phyloP scores from a whole-genome alignment of 192 early-diverging fungal species.

The Cetraspora pellucida region DNA sequence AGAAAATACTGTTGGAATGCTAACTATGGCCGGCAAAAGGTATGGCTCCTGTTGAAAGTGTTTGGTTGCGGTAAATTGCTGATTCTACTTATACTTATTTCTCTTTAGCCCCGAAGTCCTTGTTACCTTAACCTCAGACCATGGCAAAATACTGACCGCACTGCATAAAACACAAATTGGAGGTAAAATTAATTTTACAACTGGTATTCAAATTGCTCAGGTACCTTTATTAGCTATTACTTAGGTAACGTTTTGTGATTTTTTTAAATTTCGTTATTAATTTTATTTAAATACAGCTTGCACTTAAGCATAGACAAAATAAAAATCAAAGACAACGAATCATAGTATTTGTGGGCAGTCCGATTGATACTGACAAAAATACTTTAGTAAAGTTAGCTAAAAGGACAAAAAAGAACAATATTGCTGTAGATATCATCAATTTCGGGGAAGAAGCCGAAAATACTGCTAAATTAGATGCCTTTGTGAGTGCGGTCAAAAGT shows the following conservation, averaged over 20 bases:
- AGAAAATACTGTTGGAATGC: constrained; percentile 93
- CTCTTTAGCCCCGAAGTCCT: constrained; percentile 81
- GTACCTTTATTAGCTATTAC: constrained; percentile 40
- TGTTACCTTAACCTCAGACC: constrained; percentile 86
- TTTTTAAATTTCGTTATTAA: background rate
- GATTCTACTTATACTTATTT: background rate
- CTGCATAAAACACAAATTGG: constrained; percentile 77
- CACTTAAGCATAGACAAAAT: constrained; percentile 96
- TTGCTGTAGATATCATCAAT: constrained; percentile 92
- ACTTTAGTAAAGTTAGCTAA: constrained; percentile 88
- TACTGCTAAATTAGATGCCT: constrained; percentile 86
- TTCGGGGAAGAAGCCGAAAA: constrained; percentile 94
- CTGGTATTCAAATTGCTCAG: constrained; percentile 95
- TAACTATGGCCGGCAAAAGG: constrained; percentile 94
- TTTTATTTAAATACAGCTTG: constrained; percentile 57
- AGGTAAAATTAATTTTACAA: constrained; percentile 76
- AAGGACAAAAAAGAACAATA: constrained; percentile 98
- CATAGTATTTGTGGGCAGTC: constrained; percentile 92
- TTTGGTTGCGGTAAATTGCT: background rate
- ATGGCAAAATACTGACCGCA: constrained; percentile 88
- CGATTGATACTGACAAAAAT: constrained; percentile 81
- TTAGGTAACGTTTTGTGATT: background rate
- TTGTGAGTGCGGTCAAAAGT: constrained; percentile 87
- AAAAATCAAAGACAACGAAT: constrained; percentile 94
- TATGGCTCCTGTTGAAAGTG: constrained; percentile 28